Percentiles rank a stretch among this genome's conserved stretches.
Conservation (phyloP, 2,329 filamentous ascomycete species). For the Colletotrichum cuscutae region DNA sequence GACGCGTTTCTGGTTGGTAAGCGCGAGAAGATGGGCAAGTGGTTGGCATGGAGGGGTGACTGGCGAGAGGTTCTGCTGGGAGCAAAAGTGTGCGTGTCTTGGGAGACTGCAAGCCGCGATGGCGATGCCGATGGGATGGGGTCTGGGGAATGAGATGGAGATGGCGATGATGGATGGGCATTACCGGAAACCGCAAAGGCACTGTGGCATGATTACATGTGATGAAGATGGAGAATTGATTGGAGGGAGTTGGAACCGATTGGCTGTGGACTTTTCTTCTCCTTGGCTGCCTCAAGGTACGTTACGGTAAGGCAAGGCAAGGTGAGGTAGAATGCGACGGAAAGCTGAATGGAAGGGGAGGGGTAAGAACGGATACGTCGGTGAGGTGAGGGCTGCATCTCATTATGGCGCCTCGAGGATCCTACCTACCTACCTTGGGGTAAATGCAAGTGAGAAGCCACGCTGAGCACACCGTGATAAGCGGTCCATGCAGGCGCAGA, state of each 20-base stretch:
- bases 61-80: not conserved
- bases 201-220: not conserved
- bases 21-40: not conserved
- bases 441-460: not conserved
- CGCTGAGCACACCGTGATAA: not conserved
- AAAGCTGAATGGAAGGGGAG: not conserved
- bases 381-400: not conserved
- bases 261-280: not conserved
- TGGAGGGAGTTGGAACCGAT: not conserved
- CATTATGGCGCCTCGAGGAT: not conserved
- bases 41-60: not conserved
- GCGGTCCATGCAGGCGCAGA: not conserved
- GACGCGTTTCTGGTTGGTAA: not conserved
- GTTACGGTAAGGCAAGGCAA: too few species aligned
- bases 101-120: not conserved
- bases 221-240: not conserved
- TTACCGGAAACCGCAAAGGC: not conserved
- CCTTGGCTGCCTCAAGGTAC: not conserved
- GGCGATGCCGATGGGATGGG: not conserved
- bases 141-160: too few species aligned
- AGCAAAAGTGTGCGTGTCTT: not conserved
- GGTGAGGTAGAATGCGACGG: not conserved
- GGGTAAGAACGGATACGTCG: not conserved
- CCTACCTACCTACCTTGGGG: too few species aligned
- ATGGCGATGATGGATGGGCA: not conserved